Conservation (phyloP, 345 rosid genomes). For the Limnanthes douglasii region DNA sequence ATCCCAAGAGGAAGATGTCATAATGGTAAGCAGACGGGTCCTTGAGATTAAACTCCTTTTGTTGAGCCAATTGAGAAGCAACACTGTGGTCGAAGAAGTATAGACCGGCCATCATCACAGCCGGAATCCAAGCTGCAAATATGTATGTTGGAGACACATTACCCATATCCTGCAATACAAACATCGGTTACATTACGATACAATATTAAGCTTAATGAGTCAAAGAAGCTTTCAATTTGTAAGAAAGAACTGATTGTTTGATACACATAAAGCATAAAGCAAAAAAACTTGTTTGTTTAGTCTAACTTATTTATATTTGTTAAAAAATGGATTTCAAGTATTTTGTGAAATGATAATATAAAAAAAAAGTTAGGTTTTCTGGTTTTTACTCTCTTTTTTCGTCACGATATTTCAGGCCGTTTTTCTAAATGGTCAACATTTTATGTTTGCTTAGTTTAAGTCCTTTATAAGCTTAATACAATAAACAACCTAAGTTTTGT, state of each 20-base stretch:
- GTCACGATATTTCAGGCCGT: background rate
- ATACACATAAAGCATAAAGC: background rate
- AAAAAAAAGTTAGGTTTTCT: background rate
- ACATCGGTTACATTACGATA: background rate
- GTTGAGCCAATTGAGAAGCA: slow-evolving; percentile 85
- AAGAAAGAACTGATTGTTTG: no score
- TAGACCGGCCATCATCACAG: slow-evolving; percentile 70
- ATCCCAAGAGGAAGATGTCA: slow-evolving; percentile 58
- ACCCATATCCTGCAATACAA: slow-evolving; percentile 68
- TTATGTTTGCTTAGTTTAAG: background rate
- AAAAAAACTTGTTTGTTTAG: background rate
- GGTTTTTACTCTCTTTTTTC: background rate
- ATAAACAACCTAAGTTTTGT: background rate
- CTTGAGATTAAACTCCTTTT: slow-evolving; percentile 61
- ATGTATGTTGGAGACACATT: slow-evolving; percentile 59
- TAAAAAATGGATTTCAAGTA: background rate
- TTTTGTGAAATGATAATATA: background rate
- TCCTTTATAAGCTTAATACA: background rate
- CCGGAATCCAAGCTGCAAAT: slow-evolving; percentile 64
- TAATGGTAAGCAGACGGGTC: slow-evolving; percentile 79
- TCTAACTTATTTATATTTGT: background rate
- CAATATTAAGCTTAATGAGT: background rate
- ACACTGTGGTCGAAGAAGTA: slow-evolving; percentile 89
- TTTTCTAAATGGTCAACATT: background rate
- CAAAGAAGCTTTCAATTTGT: no score